These are phyloP conservation scores for Pseudopithomyces maydicus DNA, from an alignment of 2,329 filamentous ascomycete species.

Conservation along the genomic window DNA sequence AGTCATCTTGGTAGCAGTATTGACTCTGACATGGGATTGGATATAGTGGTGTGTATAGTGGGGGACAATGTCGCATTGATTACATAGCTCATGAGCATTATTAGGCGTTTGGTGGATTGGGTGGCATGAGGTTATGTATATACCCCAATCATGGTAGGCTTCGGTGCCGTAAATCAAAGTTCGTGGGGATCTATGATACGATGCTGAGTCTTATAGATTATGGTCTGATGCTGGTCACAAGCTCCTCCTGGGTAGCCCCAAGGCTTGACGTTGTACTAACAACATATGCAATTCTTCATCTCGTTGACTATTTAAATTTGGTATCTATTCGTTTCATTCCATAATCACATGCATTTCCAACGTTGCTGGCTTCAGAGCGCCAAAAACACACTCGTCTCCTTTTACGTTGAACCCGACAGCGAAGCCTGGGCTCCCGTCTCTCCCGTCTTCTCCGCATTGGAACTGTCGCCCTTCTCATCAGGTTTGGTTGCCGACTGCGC, in stretches of 20 bases:
- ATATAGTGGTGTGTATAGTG: constrained; percentile 5
- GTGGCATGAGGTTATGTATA: constrained; percentile 5
- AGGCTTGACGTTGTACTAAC: too few species aligned
- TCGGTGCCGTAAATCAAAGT: not conserved
- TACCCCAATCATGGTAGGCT: constrained; percentile 10
- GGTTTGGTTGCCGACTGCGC: constrained; percentile 58
- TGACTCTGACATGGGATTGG: constrained; percentile 11
- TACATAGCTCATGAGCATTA: constrained; percentile 8
- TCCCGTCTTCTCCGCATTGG: constrained; percentile 40
- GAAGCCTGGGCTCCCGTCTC: constrained; percentile 29
- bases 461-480: constrained; percentile 36
- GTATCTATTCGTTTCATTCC: not conserved
- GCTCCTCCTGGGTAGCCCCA: too few species aligned
- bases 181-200: too few species aligned
- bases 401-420: constrained; percentile 36
- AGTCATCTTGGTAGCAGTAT: constrained; percentile 15
- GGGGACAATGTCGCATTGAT: not conserved
- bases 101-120: constrained; percentile 13
- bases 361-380: not conserved
- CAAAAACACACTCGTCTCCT: not conserved
- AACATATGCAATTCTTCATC: too few species aligned
- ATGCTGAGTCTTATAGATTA: too few species aligned
- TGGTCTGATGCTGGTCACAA: too few species aligned
- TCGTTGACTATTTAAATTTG: not conserved
- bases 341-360: not conserved